Evolutionary conservation across 1,284 basidiomycete species (phyloP), one percentile per base, ranked within the genome.

Genomic region (Papiliotrema flavescens): DNA sequence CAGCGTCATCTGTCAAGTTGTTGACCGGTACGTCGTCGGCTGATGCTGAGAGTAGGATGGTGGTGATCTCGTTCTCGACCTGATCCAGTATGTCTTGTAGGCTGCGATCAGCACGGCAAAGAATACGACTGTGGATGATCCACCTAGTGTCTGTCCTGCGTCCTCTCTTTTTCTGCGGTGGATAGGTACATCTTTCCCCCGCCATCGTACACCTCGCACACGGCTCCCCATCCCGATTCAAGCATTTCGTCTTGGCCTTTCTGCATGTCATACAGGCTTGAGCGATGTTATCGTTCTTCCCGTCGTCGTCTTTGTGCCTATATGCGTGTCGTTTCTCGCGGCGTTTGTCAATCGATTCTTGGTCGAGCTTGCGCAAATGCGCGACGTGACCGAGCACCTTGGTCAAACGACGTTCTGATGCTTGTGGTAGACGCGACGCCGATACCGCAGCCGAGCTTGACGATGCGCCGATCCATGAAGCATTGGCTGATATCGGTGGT

Each of bases 311-410:
- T n/a, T 47, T 47, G 28, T 47, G 24, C n/a, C 45, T 28, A 19
- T 47, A 47, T n/a, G 45, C 45, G n/a, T 47, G 45, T 35, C 45
- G 24, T 35, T 47, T 47, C 45, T 47, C 45, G 24, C 45, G 24
- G 24, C 45, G 24, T 8, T 34, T 28, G 45, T 47, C 28, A 4
- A 47, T 47, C 24, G 45, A 47, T 24, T 47, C 45, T 19, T 47
- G 24, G 28, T 47, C 45, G 17, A 47, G 23, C n/a, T 47, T 47
- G 17, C 45, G 45, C 9, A 47, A n/a, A 32, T 47, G 45, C 13
- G 24, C 45, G 28, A 47, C 19, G 9, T 47, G 45, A 14, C n/a
- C 45, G 4, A 47, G 28, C 24, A 47, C 45, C 11, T 26, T 28
- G 45, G 15, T 47, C 28, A 47, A 35, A 6, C 45, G 45, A 13